A percentile compares a stretch with the other conserved stretches of the same genome.
phyloP scores from a whole-genome alignment of 257 asterid genomes.

The Lavandula angustifolia region DNA sequence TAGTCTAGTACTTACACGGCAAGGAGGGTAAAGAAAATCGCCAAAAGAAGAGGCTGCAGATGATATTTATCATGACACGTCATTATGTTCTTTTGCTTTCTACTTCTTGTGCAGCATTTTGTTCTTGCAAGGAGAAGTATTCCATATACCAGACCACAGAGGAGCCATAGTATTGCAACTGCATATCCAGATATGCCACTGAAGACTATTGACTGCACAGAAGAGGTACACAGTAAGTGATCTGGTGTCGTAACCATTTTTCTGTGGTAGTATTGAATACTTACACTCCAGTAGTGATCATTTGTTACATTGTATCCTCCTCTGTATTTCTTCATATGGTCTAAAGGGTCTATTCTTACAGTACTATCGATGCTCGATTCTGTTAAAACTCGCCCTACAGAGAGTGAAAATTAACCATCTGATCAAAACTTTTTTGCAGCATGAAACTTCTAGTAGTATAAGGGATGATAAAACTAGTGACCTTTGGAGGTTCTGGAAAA shows the following conservation, averaged over 20 bases:
- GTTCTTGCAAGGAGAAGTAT: constrained; percentile 35
- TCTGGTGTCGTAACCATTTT: not conserved
- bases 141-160: constrained; percentile 62
- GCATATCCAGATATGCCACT: constrained; percentile 64
- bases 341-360: constrained; percentile 55
- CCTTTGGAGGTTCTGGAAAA: constrained; percentile 33
- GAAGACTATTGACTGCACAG: constrained; percentile 64
- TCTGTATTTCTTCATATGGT: constrained; percentile 60
- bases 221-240: constrained; percentile 13
- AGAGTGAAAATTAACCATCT: constrained; percentile 22
- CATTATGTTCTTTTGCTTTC: constrained; percentile 40
- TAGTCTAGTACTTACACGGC: constrained; percentile 48
- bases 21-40: constrained; percentile 50
- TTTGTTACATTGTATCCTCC: constrained; percentile 76
- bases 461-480: constrained; percentile 7
- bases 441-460: not conserved
- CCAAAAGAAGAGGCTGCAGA: constrained; percentile 46
- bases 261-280: constrained; percentile 26
- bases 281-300: constrained; percentile 81
- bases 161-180: constrained; percentile 55
- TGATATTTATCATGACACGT: constrained; percentile 38
- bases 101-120: constrained; percentile 33
- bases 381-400: constrained; percentile 49
- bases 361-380: constrained; percentile 45
- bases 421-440: constrained; percentile 25